Evolutionary conservation across 2,329 filamentous ascomycete species (phyloP).

Genomic region (Phyllosticta paracitricarpa): DNA sequence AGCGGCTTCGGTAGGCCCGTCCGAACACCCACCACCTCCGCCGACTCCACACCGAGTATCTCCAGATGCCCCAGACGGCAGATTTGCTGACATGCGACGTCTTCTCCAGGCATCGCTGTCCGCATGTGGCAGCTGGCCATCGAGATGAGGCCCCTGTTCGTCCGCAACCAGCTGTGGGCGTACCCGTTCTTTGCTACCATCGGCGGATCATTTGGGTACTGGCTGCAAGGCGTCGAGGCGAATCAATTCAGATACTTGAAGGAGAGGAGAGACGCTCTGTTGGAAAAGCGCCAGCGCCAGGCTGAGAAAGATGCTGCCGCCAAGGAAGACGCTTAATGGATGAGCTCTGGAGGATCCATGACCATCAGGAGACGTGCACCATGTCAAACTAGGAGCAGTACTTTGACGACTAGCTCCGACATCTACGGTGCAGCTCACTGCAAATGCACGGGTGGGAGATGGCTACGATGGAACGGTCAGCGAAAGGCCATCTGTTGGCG

Average conservation of each 20-base stretch:
- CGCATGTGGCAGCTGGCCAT: constrained; percentile 96
- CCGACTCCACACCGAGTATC: not conserved
- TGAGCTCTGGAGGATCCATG: not conserved
- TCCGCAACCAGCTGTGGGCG: constrained; percentile 72
- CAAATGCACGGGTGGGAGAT: not conserved
- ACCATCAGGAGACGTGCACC: not conserved
- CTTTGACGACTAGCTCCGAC: not conserved
- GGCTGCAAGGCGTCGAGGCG: constrained; percentile 83
- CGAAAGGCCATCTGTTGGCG: not conserved
- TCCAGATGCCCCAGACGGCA: not conserved
- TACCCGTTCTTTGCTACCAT: constrained; percentile 83
- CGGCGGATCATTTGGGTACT: constrained; percentile 92
- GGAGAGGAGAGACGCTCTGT: constrained; percentile 67
- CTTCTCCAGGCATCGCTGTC: constrained; percentile 66
- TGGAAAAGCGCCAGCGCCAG: constrained; percentile 82
- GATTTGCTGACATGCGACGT: constrained; percentile 12
- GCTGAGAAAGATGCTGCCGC: constrained; percentile 26
- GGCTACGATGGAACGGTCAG: not conserved
- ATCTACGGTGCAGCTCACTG: not conserved
- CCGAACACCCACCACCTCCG: constrained; percentile 11
- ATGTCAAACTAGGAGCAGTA: not conserved
- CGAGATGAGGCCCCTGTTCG: constrained; percentile 94
- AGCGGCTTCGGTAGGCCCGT: constrained; percentile 72
- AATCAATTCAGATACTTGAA: constrained; percentile 66
- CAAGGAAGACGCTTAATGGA: not conserved